These are phyloP conservation scores for Arxiozyma telluris DNA, from an alignment of 1,139 yeast genomes.

Conservation along the genomic window DNA sequence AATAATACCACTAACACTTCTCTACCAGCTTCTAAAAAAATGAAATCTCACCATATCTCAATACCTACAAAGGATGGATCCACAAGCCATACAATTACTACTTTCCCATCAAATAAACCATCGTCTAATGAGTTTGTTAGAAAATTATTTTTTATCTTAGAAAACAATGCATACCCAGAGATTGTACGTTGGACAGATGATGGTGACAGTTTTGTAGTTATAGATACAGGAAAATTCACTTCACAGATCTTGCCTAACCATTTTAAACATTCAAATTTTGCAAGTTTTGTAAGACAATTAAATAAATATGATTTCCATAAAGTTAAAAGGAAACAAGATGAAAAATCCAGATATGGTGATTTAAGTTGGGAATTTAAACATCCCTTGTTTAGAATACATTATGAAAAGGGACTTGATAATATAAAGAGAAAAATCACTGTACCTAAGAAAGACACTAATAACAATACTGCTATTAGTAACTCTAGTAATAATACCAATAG, in stretches of 20 bases:
- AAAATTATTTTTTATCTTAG: conserved; percentile 73
- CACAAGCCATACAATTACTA: not conserved
- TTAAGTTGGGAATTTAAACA: conserved; percentile 94
- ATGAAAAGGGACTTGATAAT: conserved; percentile 24
- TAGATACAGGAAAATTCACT: conserved; percentile 85
- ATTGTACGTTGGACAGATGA: conserved; percentile 75
- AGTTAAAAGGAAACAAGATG: conserved; percentile 43
- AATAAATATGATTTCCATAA: conserved; percentile 99
- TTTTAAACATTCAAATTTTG: conserved; percentile 90
- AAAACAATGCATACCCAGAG: conserved; percentile 60
- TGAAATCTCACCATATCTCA: not conserved
- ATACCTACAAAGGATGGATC: not conserved
- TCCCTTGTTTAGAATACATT: conserved; percentile 67
- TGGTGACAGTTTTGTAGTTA: conserved; percentile 82
- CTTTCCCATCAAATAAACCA: conserved; percentile 7
- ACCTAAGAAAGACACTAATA: conserved; percentile 33
- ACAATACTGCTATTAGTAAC: too few species aligned
- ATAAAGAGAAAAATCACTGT: conserved; percentile 42
- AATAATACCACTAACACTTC: not conserved
- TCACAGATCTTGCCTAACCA: conserved; percentile 76
- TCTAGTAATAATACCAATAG: not conserved
- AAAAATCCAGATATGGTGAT: conserved; percentile 69
- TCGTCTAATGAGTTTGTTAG: conserved; percentile 65
- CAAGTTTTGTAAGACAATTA: conserved; percentile 88
- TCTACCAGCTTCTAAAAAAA: not conserved